Percentiles rank a stretch among this genome's conserved stretches.
Conservation (phyloP, 768 basidiomycete species). For the Lentinus brumalis region DNA sequence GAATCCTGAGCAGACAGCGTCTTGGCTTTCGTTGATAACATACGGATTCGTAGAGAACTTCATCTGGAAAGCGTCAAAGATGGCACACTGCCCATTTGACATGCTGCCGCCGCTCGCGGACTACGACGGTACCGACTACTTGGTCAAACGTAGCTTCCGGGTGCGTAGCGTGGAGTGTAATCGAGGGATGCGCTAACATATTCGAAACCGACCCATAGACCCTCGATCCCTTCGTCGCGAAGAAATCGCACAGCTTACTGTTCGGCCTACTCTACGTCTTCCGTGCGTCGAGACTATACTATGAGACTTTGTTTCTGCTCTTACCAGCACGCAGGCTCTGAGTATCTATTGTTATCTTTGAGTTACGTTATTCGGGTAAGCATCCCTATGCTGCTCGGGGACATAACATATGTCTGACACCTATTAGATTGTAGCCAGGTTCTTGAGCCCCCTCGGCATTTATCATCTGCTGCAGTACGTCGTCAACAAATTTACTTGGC, state of each 20-base stretch:
- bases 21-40: conserved; percentile 38
- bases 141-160: conserved; percentile 23
- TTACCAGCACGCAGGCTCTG: no score
- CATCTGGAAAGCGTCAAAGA: conserved; percentile 30
- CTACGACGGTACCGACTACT: conserved; percentile 25
- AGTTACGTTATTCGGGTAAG: not conserved
- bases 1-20: conserved; percentile 47
- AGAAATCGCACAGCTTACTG: conserved; percentile 33
- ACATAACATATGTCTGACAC: no score
- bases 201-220: conserved; percentile 19
- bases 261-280: conserved; percentile 29
- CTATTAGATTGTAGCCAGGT: no score
- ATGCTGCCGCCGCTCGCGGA: conserved; percentile 37
- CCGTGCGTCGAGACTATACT: not conserved
- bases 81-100: conserved; percentile 30
- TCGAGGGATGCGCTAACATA: not conserved
- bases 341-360: conserved; percentile 2
- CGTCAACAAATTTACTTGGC: not conserved
- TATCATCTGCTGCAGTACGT: conserved; percentile 36
- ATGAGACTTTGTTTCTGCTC: no score
- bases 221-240: conserved; percentile 37
- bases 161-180: conserved; percentile 9
- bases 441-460: conserved; percentile 22
- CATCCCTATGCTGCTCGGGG: conserved; percentile 2
- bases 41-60: conserved; percentile 42